phyloP scores from a whole-genome alignment of 768 basidiomycete species.

The Auricularia cornea region DNA sequence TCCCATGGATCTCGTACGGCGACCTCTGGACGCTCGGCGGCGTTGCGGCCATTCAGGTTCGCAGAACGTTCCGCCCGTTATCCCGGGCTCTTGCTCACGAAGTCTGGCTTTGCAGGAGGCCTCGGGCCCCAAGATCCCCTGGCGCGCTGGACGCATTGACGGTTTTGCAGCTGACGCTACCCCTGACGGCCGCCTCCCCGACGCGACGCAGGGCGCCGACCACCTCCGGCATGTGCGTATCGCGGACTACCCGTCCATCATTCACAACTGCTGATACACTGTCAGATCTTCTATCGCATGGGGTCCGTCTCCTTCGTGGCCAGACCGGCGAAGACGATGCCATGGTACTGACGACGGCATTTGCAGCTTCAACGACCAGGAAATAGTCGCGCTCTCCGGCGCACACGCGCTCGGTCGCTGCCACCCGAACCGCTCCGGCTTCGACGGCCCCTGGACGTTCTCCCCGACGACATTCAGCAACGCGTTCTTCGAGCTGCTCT shows the following conservation, averaged over 20 bases:
- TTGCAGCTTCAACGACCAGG: conserved; percentile 76
- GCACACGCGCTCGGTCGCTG: conserved; percentile 95
- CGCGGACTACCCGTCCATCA: not conserved
- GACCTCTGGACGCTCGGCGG: conserved; percentile 96
- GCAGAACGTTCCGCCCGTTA: not conserved
- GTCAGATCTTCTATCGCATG: conserved; percentile 84
- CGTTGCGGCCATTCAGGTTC: conserved; percentile 74
- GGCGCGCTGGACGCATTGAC: conserved; percentile 90
- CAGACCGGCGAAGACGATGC: no score
- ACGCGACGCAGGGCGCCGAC: conserved; percentile 72
- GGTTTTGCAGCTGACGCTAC: conserved; percentile 67
- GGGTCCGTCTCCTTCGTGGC: conserved; percentile 35
- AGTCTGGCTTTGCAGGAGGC: conserved; percentile 56
- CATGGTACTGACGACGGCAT: conserved; percentile 25
- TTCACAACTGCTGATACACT: not conserved
- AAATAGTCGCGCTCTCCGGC: conserved; percentile 91
- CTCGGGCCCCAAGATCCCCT: conserved; percentile 86
- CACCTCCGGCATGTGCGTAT: conserved; percentile 68
- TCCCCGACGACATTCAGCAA: conserved; percentile 83
- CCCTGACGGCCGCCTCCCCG: conserved; percentile 85
- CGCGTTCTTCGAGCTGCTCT: conserved; percentile 78
- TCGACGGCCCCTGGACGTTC: conserved; percentile 92
- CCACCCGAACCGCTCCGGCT: conserved; percentile 79
- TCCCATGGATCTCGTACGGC: conserved; percentile 91
- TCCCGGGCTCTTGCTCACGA: not conserved